phyloP scores from a whole-genome alignment of 2,329 filamentous ascomycete species.

The Grosmannia serpens region DNA sequence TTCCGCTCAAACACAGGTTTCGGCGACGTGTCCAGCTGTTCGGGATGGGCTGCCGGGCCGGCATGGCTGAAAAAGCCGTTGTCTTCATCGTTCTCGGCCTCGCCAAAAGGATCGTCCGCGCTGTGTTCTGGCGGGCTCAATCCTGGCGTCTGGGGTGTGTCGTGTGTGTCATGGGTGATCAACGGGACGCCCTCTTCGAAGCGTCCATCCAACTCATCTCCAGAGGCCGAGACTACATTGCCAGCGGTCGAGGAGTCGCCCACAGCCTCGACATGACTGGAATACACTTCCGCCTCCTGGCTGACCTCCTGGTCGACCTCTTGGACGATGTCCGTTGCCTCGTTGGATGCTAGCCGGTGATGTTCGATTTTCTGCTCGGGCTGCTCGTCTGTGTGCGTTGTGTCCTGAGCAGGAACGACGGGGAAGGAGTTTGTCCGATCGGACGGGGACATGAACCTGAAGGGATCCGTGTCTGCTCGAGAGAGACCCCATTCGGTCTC shows the following conservation, averaged over 20 bases:
- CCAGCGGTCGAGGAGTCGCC: conserved; percentile 26
- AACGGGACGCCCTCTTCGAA: conserved; percentile 62
- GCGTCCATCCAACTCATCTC: conserved; percentile 41
- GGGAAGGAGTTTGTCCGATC: conserved; percentile 55
- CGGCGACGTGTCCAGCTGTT: background rate
- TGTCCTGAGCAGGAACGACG: conserved; percentile 33
- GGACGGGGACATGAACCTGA: conserved; percentile 45
- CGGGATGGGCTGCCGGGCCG: conserved; percentile 13
- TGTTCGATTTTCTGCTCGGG: background rate
- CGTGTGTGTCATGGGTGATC: conserved; percentile 29
- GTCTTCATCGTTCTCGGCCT: conserved; percentile 35
- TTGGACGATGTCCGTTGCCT: conserved; percentile 42
- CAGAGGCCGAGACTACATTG: conserved; percentile 28
- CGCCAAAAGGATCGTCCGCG: conserved; percentile 23
- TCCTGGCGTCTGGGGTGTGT: background rate
- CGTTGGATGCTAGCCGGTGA: conserved; percentile 33
- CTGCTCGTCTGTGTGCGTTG: conserved; percentile 19
- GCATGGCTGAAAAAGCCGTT: conserved; percentile 54
- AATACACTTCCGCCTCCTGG: conserved; percentile 1
- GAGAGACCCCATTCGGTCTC: conserved; percentile 46
- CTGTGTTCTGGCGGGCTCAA: background rate
- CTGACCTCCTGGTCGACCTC: conserved; percentile 30
- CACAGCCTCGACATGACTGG: too few relatives aligned
- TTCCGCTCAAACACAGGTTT: conserved; percentile 46
- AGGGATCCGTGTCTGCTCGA: conserved; percentile 42